These are phyloP conservation scores for Cercospora berteroae DNA, from an alignment of 2,329 filamentous ascomycete species.

Conservation along the genomic window DNA sequence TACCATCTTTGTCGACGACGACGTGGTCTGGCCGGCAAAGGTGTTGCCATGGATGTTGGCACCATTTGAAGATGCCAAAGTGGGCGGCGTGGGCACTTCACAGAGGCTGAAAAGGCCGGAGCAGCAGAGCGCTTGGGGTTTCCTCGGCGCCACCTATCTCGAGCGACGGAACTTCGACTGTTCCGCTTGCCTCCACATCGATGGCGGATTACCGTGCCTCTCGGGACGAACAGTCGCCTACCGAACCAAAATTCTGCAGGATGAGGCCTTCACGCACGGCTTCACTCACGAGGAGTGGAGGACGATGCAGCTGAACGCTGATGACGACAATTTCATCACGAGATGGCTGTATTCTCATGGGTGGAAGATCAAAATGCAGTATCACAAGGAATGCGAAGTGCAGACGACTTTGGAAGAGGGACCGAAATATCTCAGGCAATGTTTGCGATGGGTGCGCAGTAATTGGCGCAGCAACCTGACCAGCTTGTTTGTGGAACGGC, in stretches of 20 bases:
- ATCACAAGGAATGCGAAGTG: conserved; percentile 84
- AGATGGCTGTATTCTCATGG: conserved; percentile 89
- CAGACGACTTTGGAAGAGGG: conserved; percentile 91
- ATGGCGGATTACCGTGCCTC: conserved; percentile 94
- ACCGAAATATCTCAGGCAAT: conserved; percentile 86
- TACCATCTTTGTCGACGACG: conserved; percentile 91
- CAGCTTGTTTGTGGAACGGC: conserved; percentile 77
- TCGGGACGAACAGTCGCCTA: conserved; percentile 93
- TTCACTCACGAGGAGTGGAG: conserved; percentile 91
- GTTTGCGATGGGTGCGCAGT: conserved; percentile 90
- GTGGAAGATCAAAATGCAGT: conserved; percentile 95
- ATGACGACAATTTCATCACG: conserved; percentile 98
- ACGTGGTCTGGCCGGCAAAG: conserved; percentile 86
- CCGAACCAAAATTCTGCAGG: conserved; percentile 80
- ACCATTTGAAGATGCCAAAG: conserved; percentile 78
- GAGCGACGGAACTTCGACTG: conserved; percentile 96
- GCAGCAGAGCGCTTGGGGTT: conserved; percentile 71
- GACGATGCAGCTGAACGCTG: conserved; percentile 86
- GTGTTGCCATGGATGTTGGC: conserved; percentile 89
- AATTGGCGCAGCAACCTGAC: conserved; percentile 98
- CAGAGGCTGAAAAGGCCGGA: conserved; percentile 75
- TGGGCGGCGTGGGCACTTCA: conserved; percentile 89
- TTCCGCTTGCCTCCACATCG: conserved; percentile 89
- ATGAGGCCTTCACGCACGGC: conserved; percentile 78
- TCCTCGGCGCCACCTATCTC: conserved; percentile 87